Evolutionary conservation across 352 stramenopile genomes (phyloP), one percentile per base, ranked within the genome.

Genomic region (Elongisporangium senticosum): DNA sequence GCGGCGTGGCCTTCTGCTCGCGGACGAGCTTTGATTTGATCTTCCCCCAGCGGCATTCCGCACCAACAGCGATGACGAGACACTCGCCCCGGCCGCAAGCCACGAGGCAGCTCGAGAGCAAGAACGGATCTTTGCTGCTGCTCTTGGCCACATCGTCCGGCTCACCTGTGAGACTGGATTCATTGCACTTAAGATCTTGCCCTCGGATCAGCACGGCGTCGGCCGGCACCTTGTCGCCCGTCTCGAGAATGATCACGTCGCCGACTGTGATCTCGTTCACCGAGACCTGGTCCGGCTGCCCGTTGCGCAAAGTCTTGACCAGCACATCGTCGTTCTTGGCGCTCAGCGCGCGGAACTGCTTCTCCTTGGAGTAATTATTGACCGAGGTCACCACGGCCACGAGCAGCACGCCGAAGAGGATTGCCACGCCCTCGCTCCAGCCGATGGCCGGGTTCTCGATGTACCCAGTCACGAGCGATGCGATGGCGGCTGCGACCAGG

Each of bases 351-450:
- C 80, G 84, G 58, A 97, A 97, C 59, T 97, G 89, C 54, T 94
- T 87, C 62, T 97, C 87, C 56, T 97, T 97, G n/a, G 78, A 93
- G 77, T 99, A 98, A 63, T 99, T 96, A 67, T 98, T 98, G 13
- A 93, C 78, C 0, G 96, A 94, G 0, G 94, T 98, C 10, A 99
- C 92, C 7, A 98, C 64, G 7, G 96, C 93, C 6, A 98, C 96
- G 51, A 98, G 83, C 10, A 94, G 72, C 33, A 99, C 96, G 10
- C 95, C 93, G 11, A 82, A 74, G 49, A 99, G 69, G 66, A 99
- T 99, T 15, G 95, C 93, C 6, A 95, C 79, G 19, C 95, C 96
- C 70, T 99, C 96, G 54, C 97, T 96, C 96, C 96, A 99, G 4
- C 89, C 89, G 0, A 65, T 90, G 22, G 76, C 65, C 2, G 82